Evolutionary conservation across 805 yeast genomes (phyloP), one percentile per base, ranked within the genome.

Genomic region (Candida vaughaniae): DNA sequence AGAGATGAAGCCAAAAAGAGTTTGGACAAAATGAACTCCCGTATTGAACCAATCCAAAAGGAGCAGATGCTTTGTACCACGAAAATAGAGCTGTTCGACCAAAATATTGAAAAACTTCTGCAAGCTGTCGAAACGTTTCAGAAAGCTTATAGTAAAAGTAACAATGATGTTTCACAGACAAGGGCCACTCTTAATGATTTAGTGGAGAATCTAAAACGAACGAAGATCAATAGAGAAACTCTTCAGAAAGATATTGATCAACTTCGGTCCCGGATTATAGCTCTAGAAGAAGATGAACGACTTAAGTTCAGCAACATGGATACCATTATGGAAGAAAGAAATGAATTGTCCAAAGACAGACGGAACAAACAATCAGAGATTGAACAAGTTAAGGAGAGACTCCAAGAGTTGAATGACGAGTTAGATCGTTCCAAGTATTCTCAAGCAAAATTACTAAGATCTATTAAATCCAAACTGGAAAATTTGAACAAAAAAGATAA

Each of bases 1-100:
- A 47, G 74, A 26, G 66, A 63, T 14, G 51, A 56, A 1, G 69
- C 67, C 4, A 63, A 67, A 31, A 45, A 49, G 10, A 56, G 55
- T 3, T 50, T 66, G n/a, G 48, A 46, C 6, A 47, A 47, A 17
- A 62, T 59, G 30, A 50, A 54, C 16, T 41, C 44, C 1, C 50
- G 51, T 17, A 38, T 51, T 6, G 39, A 39, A 11, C 69, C 71
- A 1, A 41, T 66, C 4, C 12, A 23, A 11, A 29, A 33, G 22
- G 39, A 31, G n/a, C 8, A 15, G 9, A 20, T 22, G 14, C 18
- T 9, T 2, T 22, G 17, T 28, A 15, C 22, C 15, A 20, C 16
- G 10, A 22, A 22, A 8, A n/a, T 15, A 4, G 38, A 35, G 9
- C 22, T 26, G 20, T 7, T 23, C 16, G 22, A 23, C 10, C 17